Evolutionary conservation across 2,329 filamentous ascomycete genomes (phyloP), one percentile per base, ranked within the genome.

Genomic region (Aspergillus brasiliensis): DNA sequence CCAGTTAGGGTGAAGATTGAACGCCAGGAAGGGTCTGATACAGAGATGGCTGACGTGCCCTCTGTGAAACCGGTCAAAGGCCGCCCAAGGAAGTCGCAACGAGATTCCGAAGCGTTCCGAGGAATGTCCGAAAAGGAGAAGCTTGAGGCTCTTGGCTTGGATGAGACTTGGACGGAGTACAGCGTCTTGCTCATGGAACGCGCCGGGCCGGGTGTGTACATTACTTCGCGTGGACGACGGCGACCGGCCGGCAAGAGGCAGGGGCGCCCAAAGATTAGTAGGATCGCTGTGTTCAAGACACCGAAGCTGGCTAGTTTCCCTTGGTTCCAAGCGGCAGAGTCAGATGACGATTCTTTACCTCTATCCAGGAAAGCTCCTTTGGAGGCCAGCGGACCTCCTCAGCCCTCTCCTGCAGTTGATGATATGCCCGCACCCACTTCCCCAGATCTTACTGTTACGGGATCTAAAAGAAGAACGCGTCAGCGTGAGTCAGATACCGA

Each of bases 81-180:
- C n/a, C 58, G 59, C 6, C 27, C 31, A 4, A 62, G 55, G 46
- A 63, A 60, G 60, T 27, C 60, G 21, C 69, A 62, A 46, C 48
- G 48, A 10, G 65, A 70, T n/a, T 49, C 57, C 4, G 61, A 67
- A 15, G 62, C 56, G 11, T 64, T 72, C 31, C 52, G 56, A 8
- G 72, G 70, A 7, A 71, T 78, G 67, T 71, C 77, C 0, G 74
- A 74, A 59, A 73, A 73, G 31, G 76, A 79, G 54, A 74, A 66
- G 42, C 68, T 79, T 2, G 72, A 77, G 58, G 72, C 75, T 21
- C 65, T 75, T 56, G 77, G 77, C 1, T 63, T 78, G 60, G 76
- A 79, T 59, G 74, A 77, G 53, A 71, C 69, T 2, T 79, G 75
- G 75, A 78, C 76, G 1, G 74, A 77, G 59, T 78, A 78, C 58